A percentile compares a stretch with the other conserved stretches of the same genome.
phyloP scores from a whole-genome alignment of 768 basidiomycete species.

The Tricholoma hemisulphureum region DNA sequence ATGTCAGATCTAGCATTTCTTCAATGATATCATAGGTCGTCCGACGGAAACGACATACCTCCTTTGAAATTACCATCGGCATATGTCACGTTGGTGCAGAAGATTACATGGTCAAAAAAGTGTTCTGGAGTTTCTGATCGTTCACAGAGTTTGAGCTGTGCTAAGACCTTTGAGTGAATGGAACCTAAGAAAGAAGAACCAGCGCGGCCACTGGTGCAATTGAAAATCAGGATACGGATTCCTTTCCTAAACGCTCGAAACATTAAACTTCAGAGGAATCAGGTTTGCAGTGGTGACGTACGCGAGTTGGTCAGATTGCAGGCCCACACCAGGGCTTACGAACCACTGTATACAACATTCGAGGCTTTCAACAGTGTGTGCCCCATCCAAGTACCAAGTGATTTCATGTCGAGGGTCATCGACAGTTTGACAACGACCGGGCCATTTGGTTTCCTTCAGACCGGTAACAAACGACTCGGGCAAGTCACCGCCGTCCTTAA shows the following conservation, averaged over 20 bases:
- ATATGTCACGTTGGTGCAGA: conserved; percentile 97
- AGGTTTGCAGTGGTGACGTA: conserved; percentile 11
- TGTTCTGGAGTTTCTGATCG: conserved; percentile 34
- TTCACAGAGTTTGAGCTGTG: conserved; percentile 43
- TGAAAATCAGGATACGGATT: conserved; percentile 79
- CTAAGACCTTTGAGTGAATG: conserved; percentile 51
- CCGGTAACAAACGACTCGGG: conserved; percentile 57
- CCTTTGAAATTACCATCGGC: conserved; percentile 86
- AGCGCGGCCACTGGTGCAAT: conserved; percentile 90
- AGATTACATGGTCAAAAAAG: conserved; percentile 86
- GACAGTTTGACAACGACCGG: conserved; percentile 90
- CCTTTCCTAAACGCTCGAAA: conserved; percentile 17
- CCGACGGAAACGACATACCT: conserved; percentile 46
- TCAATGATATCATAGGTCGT: background rate
- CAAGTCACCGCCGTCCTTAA: conserved; percentile 35
- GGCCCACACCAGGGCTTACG: conserved; percentile 53
- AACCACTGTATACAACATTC: conserved; percentile 90
- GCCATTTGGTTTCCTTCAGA: conserved; percentile 77
- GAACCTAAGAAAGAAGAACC: conserved; percentile 66
- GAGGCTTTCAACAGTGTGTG: conserved; percentile 91
- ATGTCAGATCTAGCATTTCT: conserved; percentile 65
- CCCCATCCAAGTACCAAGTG: conserved; percentile 94
- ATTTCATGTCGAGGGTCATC: conserved; percentile 53
- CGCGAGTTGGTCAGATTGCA: conserved; percentile 30
- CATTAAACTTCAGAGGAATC: conserved; percentile 3